These are phyloP conservation scores for Ceratocystis colombiana DNA, from an alignment of 2,329 filamentous ascomycete species.

Conservation along the genomic window DNA sequence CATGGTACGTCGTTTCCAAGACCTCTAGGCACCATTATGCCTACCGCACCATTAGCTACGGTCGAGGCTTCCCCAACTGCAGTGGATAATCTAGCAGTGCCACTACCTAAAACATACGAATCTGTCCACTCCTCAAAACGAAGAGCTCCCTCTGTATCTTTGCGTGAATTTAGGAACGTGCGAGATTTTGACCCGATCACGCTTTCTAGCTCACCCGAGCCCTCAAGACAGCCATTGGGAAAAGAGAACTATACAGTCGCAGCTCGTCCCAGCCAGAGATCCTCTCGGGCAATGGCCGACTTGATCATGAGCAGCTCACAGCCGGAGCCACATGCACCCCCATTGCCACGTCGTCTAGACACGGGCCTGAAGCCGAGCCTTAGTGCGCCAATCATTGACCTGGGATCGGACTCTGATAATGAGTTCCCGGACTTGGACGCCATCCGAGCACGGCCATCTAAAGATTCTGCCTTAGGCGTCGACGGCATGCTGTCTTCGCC, in stretches of 20 bases:
- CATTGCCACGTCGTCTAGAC: background rate
- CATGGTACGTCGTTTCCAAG: background rate
- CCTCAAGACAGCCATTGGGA: background rate
- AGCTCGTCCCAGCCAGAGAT: background rate
- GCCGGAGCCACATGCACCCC: background rate
- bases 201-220: conserved; percentile 5
- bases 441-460: background rate
- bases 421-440: background rate
- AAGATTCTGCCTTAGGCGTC: background rate
- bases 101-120: background rate
- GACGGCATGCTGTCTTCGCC: background rate
- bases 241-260: background rate
- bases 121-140: background rate
- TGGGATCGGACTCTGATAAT: conserved; percentile 9
- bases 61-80: too few species aligned
- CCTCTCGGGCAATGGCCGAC: background rate
- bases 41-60: background rate
- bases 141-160: background rate
- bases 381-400: conserved; percentile 7
- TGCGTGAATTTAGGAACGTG: background rate
- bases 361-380: conserved; percentile 6
- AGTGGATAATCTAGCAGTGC: background rate
- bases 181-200: conserved; percentile 16
- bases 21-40: background rate
- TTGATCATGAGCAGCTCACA: conserved; percentile 18